Percentiles rank a stretch among this genome's conserved stretches.
These are phyloP conservation scores for Trichoderma endophyticum DNA, from an alignment of 2,329 filamentous ascomycete genomes.

Conservation along the genomic window DNA sequence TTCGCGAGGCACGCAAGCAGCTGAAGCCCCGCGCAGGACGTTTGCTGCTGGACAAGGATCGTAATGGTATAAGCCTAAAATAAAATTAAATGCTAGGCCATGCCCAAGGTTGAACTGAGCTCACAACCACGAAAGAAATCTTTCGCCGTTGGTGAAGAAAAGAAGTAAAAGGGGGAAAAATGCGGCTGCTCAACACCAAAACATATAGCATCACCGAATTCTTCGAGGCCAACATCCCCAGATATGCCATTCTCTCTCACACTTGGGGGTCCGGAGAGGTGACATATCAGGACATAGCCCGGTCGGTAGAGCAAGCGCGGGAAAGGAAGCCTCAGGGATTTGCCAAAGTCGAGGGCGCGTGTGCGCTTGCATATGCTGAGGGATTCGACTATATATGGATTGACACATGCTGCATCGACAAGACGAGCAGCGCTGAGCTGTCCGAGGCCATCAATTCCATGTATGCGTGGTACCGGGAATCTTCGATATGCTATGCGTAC, in stretches of 20 bases:
- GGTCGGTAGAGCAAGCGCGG: not conserved
- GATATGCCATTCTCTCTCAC: conserved; percentile 11
- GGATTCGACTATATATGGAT: not conserved
- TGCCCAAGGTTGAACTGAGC: not conserved
- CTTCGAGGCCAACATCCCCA: not conserved
- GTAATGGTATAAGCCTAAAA: not conserved
- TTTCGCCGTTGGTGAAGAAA: not conserved
- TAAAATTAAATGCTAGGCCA: not conserved
- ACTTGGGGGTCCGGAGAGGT: not conserved
- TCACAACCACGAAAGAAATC: not conserved
- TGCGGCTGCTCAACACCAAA: conserved; percentile 11
- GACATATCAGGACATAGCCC: not conserved
- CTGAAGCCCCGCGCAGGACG: not conserved
- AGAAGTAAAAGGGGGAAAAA: not conserved
- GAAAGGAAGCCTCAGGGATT: not conserved
- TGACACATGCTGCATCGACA: not conserved
- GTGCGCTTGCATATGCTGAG: not conserved
- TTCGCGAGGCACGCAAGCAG: not conserved
- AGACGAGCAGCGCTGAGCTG: not conserved
- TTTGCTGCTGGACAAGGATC: not conserved
- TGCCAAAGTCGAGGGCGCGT: not conserved
- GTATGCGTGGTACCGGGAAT: not conserved
- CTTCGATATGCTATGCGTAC: not conserved
- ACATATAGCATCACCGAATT: not conserved
- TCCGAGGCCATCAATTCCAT: conserved; percentile 1